phyloP scores from a whole-genome alignment of 306 rosid genomes.

The Quercus wislizeni region DNA sequence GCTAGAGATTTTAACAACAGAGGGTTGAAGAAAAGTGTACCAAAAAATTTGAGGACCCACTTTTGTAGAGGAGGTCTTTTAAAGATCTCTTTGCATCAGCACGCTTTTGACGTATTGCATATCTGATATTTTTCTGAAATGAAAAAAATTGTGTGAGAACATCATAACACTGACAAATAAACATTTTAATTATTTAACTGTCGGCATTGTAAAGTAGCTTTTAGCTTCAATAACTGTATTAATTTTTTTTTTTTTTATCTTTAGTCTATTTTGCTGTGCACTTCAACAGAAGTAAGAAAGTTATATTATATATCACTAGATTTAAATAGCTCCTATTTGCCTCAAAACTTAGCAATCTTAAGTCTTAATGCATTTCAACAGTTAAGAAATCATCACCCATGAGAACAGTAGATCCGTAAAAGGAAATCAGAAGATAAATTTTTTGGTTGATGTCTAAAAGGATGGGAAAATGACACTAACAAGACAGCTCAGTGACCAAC shows the following conservation, averaged over 20 bases:
- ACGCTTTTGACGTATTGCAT: constrained; percentile 68
- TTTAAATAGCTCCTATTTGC: too few species aligned
- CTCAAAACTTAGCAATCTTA: background rate
- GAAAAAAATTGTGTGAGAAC: constrained; percentile 24
- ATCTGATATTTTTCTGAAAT: constrained; percentile 61
- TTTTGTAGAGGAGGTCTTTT: constrained; percentile 61
- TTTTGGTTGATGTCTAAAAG: too few species aligned
- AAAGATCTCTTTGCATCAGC: constrained; percentile 87
- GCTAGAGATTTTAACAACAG: constrained; percentile 2
- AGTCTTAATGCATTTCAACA: background rate
- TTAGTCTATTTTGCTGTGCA: background rate
- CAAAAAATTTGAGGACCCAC: constrained; percentile 55
- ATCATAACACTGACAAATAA: background rate
- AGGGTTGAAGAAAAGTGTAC: constrained; percentile 30
- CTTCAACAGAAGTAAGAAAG: background rate
- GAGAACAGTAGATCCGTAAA: background rate
- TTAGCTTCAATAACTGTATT: background rate
- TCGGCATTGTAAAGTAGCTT: background rate
- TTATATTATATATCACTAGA: too few species aligned
- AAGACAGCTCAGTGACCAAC: too few species aligned
- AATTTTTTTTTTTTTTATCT: background rate
- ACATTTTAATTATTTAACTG: background rate
- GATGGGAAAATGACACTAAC: too few species aligned
- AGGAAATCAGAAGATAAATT: too few species aligned
- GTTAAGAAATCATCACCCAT: background rate